Conservation (phyloP, 768 basidiomycete genomes). For the Sistotremastrum niveocremeum region DNA sequence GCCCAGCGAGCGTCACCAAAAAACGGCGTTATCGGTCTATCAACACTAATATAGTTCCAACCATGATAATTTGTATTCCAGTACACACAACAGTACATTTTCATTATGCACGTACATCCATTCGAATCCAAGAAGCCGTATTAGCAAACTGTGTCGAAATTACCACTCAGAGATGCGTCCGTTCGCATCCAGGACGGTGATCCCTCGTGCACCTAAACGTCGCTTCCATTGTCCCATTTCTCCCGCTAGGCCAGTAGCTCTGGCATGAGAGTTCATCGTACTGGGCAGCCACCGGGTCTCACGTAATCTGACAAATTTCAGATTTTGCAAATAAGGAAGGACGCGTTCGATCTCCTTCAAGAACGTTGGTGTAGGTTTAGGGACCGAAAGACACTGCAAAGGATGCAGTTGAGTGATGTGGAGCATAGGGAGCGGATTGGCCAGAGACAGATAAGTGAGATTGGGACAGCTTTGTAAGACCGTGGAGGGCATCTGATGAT, state of each 20-base stretch:
- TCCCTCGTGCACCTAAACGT: conserved; percentile 40
- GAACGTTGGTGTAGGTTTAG: conserved; percentile 52
- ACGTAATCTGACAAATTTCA: conserved; percentile 44
- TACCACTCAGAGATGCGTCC: conserved; percentile 20
- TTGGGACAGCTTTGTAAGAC: conserved; percentile 37
- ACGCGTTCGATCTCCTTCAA: conserved; percentile 41
- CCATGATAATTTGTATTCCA: too few species aligned
- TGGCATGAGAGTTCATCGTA: conserved; percentile 52
- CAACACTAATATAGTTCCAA: too few species aligned
- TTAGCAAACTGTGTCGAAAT: not conserved
- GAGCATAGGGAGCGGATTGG: conserved; percentile 49
- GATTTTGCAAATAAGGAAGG: conserved; percentile 40
- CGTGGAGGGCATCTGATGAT: conserved; percentile 38
- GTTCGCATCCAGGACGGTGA: conserved; percentile 56
- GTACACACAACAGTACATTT: too few species aligned
- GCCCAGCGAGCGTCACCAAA: too few species aligned
- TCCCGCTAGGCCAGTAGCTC: conserved; percentile 65
- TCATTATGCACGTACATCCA: too few species aligned
- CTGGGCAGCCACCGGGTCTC: conserved; percentile 63
- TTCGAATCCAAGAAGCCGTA: too few species aligned
- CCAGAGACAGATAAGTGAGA: conserved; percentile 59
- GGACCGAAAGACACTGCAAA: conserved; percentile 58
- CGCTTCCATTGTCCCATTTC: conserved; percentile 66
- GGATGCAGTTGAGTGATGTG: conserved; percentile 25
- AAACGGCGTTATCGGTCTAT: too few species aligned